Conservation (phyloP, 768 basidiomycete genomes). For the Gymnopilus junonius region DNA sequence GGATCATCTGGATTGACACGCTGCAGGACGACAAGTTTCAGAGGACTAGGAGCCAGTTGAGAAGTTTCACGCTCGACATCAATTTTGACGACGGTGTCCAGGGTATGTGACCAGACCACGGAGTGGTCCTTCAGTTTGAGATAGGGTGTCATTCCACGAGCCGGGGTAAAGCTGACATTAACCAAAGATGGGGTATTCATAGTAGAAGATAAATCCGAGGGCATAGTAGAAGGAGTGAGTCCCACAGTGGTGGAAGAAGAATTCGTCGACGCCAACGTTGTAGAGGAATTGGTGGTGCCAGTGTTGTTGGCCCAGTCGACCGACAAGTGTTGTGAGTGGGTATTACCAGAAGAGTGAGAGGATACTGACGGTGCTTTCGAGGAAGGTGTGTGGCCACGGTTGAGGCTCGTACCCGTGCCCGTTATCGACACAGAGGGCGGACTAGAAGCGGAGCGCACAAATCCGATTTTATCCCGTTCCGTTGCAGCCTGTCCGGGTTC, state of each 20-base stretch:
- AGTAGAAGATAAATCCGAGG: constrained; percentile 7
- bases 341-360: constrained; percentile 19
- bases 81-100: constrained; percentile 61
- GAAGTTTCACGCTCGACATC: constrained; percentile 57
- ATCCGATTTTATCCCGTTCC: constrained; percentile 12
- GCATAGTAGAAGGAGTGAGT: constrained; percentile 1
- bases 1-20: constrained; percentile 62
- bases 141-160: constrained; percentile 66
- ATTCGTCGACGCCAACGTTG: constrained; percentile 11
- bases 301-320: constrained; percentile 21
- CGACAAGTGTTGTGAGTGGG: constrained; percentile 21
- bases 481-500: background rate
- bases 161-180: constrained; percentile 32
- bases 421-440: background rate
- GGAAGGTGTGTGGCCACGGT: constrained; percentile 5
- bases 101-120: constrained; percentile 61
- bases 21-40: constrained; percentile 70
- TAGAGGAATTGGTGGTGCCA: background rate
- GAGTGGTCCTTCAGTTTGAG: constrained; percentile 66
- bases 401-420: background rate
- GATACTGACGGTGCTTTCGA: constrained; percentile 19
- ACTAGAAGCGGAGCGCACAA: constrained; percentile 2
- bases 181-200: constrained; percentile 1
- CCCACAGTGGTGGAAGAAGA: constrained; percentile 13
- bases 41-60: constrained; percentile 59